phyloP scores from a whole-genome alignment of 164 flowering plant species.

The grape (Vitis vinifera) region DNA sequence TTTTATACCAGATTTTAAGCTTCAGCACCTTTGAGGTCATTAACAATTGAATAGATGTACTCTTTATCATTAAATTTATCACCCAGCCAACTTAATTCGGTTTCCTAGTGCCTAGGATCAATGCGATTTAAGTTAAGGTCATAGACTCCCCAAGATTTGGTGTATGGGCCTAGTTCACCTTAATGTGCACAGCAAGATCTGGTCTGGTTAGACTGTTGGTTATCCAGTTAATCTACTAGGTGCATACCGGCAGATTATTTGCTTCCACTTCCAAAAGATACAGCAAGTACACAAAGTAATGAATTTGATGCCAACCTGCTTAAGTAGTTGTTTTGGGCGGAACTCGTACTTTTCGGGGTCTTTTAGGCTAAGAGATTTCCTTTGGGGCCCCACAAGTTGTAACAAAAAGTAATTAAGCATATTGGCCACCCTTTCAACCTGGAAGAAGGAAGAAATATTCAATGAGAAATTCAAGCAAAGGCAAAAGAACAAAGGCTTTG shows the following conservation, averaged over 20 bases:
- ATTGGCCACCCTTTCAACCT: constrained; percentile 98
- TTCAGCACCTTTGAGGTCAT: not conserved
- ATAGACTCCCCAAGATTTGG: not conserved
- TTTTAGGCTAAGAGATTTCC: constrained; percentile 81
- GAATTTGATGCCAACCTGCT: constrained; percentile 55
- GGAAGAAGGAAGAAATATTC: constrained; percentile 13
- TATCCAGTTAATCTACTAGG: not conserved
- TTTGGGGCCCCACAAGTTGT: constrained; percentile 97
- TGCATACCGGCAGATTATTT: not conserved
- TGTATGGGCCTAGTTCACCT: not conserved
- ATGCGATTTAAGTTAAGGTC: not conserved
- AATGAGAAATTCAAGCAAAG: not conserved
- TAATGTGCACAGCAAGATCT: not conserved
- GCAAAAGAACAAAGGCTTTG: not conserved
- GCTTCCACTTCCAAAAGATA: not conserved
- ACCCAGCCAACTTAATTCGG: not conserved
- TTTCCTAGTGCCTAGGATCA: not conserved
- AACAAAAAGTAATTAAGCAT: constrained; percentile 95
- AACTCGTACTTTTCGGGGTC: constrained; percentile 98
- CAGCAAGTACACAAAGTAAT: too few species aligned
- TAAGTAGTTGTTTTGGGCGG: constrained; percentile 82
- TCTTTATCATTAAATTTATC: not conserved
- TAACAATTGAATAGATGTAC: not conserved
- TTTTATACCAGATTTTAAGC: not conserved
- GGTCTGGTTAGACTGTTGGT: too few species aligned